Conservation (phyloP, 1,284 basidiomycete species). For the Moniliophthora roreri region DNA sequence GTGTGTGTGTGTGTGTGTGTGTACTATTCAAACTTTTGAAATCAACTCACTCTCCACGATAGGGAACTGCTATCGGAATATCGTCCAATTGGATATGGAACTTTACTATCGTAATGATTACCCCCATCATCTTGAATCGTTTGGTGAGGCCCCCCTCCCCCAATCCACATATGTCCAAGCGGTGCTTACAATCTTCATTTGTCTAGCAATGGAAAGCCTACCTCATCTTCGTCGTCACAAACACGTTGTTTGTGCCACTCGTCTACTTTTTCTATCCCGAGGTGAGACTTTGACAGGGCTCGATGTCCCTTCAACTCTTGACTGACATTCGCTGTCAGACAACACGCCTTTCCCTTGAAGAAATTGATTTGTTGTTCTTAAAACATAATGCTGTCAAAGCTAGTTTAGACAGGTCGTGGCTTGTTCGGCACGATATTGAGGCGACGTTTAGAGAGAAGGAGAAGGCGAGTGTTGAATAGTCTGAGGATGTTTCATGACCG, state of each 20-base stretch:
- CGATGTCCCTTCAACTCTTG: background rate
- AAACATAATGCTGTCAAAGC: background rate
- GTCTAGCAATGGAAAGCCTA: slow-evolving; percentile 10
- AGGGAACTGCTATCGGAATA: slow-evolving; percentile 9
- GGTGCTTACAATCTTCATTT: background rate
- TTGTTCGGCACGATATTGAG: background rate
- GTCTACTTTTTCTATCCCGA: slow-evolving; percentile 11
- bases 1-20: too few species aligned
- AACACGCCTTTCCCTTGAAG: slow-evolving; percentile 5
- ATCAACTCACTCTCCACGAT: too few species aligned
- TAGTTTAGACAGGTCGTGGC: slow-evolving; percentile 2
- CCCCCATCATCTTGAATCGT: slow-evolving; percentile 8
- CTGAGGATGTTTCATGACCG: background rate
- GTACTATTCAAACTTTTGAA: too few species aligned
- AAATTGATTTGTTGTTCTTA: slow-evolving; percentile 7
- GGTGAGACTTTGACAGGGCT: background rate
- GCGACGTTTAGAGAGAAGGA: background rate
- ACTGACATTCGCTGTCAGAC: background rate
- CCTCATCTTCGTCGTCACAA: slow-evolving; percentile 7
- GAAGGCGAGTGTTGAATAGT: slow-evolving; percentile 1
- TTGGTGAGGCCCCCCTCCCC: background rate
- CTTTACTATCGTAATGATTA: slow-evolving; percentile 11
- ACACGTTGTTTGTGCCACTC: slow-evolving; percentile 5
- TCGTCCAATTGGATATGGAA: slow-evolving; percentile 13
- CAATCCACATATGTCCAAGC: too few species aligned